Evolutionary conservation across 441 rosid genomes (phyloP).

Genomic region (Kokia cookei): DNA sequence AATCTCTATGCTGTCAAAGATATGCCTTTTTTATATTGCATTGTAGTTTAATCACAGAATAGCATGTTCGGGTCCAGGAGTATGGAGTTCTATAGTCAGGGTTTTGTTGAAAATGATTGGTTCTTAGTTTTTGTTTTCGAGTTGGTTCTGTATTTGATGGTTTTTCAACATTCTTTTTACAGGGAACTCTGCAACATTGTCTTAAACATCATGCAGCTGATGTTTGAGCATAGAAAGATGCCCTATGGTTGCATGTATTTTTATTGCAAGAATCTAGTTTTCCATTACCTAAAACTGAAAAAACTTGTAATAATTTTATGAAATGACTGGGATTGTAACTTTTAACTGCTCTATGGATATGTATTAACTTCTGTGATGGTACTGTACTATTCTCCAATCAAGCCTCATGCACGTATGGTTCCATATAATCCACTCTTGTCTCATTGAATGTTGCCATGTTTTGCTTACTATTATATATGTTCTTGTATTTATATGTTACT

Average conservation of each 20-base stretch:
- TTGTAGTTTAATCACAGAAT: conserved; percentile 24
- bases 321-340: background rate
- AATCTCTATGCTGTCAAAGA: conserved; percentile 33
- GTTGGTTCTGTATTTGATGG: background rate
- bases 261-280: conserved; percentile 2
- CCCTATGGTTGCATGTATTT: background rate
- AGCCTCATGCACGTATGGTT: background rate
- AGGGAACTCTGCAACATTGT: conserved; percentile 24
- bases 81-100: background rate
- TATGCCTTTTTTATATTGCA: conserved; percentile 34
- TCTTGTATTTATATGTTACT: too few species aligned
- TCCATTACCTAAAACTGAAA: background rate
- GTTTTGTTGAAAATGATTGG: background rate
- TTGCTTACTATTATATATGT: too few species aligned
- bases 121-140: background rate
- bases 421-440: background rate
- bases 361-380: background rate
- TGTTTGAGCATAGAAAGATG: background rate
- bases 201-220: conserved; percentile 17
- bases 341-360: background rate
- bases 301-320: conserved; percentile 18
- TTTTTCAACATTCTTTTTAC: conserved; percentile 3
- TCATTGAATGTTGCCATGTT: background rate
- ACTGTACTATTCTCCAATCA: background rate
- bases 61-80: conserved; percentile 2